Conservation (phyloP, 768 basidiomycete species). For the Clitopilus hobsonii region DNA sequence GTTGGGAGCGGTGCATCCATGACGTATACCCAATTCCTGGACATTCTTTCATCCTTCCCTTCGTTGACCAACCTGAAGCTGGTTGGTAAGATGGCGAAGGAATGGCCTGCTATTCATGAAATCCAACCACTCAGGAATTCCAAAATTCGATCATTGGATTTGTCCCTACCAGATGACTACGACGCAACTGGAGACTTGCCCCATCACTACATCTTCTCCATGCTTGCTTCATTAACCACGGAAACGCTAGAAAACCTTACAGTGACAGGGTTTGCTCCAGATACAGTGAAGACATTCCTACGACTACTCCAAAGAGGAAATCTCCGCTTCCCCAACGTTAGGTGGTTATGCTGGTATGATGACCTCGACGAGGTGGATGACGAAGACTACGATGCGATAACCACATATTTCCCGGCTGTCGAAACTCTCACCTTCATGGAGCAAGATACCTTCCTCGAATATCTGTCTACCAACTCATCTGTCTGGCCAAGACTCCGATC, state of each 20-base stretch:
- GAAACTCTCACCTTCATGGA: not conserved
- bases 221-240: not conserved
- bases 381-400: not conserved
- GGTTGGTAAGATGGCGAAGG: slow-evolving; percentile 1
- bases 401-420: not conserved
- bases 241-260: not conserved
- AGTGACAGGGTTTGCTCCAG: not conserved
- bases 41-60: not conserved
- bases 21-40: not conserved
- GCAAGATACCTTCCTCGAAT: not conserved
- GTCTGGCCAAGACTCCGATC: not conserved
- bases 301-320: not conserved
- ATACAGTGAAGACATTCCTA: not conserved
- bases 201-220: not conserved
- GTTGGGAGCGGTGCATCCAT: not conserved
- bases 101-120: not conserved
- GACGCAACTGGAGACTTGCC: not conserved
- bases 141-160: not conserved
- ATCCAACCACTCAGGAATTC: not conserved
- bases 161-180: not conserved
- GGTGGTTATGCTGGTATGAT: not conserved
- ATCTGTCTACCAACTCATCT: not conserved
- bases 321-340: not conserved
- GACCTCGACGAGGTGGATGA: not conserved
- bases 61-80: not conserved